A percentile compares a stretch with the other conserved stretches of the same genome.
Evolutionary conservation across 805 yeast species (phyloP).

Genomic region (Groenewaldozyma tartarivorans): DNA sequence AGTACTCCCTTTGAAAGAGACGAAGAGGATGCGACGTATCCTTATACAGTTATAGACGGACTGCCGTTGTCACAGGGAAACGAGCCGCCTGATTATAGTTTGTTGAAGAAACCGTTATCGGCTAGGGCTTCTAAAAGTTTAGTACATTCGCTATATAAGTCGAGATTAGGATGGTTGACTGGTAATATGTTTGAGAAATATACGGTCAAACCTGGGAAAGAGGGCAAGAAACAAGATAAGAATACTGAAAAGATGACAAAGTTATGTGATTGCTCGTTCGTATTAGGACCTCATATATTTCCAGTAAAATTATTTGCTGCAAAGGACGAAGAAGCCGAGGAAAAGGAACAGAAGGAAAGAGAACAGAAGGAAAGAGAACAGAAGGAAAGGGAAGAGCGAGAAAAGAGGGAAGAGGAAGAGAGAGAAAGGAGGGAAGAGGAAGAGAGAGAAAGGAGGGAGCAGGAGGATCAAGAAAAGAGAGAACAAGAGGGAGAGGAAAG

Average conservation of each 20-base stretch:
- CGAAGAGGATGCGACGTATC: slow-evolving; percentile 21
- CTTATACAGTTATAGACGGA: slow-evolving; percentile 56
- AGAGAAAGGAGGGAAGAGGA: slow-evolving; percentile 1
- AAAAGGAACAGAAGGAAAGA: slow-evolving; percentile 25
- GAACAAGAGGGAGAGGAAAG: background rate
- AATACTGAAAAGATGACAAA: slow-evolving; percentile 81
- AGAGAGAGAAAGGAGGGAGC: slow-evolving; percentile 1
- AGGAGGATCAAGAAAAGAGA: slow-evolving; percentile 1
- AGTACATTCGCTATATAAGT: slow-evolving; percentile 47
- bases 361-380: slow-evolving; percentile 2
- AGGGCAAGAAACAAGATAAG: slow-evolving; percentile 36
- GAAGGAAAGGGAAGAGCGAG: slow-evolving; percentile 2
- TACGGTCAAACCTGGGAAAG: slow-evolving; percentile 67
- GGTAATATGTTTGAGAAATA: slow-evolving; percentile 63
- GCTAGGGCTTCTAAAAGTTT: slow-evolving; percentile 54
- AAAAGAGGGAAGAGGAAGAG: slow-evolving; percentile 2
- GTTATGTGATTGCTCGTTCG: slow-evolving; percentile 63
- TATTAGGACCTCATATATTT: slow-evolving; percentile 77
- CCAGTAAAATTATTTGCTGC: slow-evolving; percentile 72
- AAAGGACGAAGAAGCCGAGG: slow-evolving; percentile 50
- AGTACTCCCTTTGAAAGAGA: background rate
- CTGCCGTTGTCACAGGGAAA: slow-evolving; percentile 61
- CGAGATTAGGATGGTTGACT: slow-evolving; percentile 60
- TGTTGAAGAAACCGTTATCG: slow-evolving; percentile 51
- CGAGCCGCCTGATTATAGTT: slow-evolving; percentile 55